Evolutionary conservation across 352 stramenopile species (phyloP).

Genomic region (Globisporangium middletonii): DNA sequence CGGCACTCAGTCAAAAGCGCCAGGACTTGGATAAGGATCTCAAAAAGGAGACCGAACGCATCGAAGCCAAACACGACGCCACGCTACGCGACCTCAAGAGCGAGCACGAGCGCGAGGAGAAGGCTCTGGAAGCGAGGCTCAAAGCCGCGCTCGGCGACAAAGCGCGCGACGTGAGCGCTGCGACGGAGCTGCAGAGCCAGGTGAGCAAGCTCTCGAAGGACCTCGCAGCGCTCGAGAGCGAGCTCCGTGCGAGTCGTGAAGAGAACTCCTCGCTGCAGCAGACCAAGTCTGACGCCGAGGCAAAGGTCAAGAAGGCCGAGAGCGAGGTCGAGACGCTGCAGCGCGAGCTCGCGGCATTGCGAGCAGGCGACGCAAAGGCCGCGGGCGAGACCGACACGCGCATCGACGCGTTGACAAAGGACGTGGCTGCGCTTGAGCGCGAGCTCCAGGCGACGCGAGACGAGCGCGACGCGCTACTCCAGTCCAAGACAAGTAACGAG

Average conservation of each 20-base stretch:
- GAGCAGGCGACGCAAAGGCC: not conserved
- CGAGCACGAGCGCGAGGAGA: constrained; percentile 27
- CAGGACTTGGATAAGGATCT: constrained; percentile 56
- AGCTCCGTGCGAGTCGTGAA: constrained; percentile 8
- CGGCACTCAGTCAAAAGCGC: constrained; percentile 33
- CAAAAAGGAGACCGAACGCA: constrained; percentile 32
- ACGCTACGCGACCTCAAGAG: constrained; percentile 40
- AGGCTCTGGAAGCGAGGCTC: constrained; percentile 27
- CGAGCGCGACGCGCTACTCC: not conserved
- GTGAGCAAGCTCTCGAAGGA: constrained; percentile 17
- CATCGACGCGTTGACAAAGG: not conserved
- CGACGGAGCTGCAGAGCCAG: constrained; percentile 24
- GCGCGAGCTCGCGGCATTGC: not conserved
- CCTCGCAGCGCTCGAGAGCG: constrained; percentile 14
- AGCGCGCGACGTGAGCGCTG: constrained; percentile 13
- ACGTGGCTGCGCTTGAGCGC: not conserved
- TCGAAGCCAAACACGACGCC: constrained; percentile 31
- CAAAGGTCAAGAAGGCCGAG: constrained; percentile 1
- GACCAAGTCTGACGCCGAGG: constrained; percentile 1
- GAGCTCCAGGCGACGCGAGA: not conserved
- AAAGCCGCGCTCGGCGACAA: constrained; percentile 22
- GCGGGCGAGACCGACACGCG: not conserved
- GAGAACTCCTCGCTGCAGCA: constrained; percentile 1
- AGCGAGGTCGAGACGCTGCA: not conserved
- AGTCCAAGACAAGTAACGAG: not conserved